Evolutionary conservation across 192 early-diverging fungal genomes (phyloP).

Genomic region (Backusella luteola): DNA sequence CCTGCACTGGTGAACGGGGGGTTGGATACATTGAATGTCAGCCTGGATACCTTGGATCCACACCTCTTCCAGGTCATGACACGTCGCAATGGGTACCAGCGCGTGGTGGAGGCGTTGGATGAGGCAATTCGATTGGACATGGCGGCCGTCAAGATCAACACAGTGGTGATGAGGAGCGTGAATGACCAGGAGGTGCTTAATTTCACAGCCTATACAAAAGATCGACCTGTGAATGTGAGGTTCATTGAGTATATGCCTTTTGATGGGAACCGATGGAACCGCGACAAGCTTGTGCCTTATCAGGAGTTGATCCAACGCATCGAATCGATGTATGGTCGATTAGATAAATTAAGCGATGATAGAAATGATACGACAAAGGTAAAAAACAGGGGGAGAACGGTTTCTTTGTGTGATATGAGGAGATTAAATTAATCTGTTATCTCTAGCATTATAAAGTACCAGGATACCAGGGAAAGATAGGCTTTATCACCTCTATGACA

Average conservation of each 20-base stretch:
- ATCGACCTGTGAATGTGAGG: constrained; percentile 72
- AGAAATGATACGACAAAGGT: constrained; percentile 86
- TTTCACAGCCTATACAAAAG: constrained; percentile 85
- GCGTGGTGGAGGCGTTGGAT: constrained; percentile 75
- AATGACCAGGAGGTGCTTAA: constrained; percentile 82
- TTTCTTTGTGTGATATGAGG: neutral
- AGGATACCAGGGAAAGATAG: constrained; percentile 85
- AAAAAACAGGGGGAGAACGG: neutral
- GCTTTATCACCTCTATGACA: constrained; percentile 99
- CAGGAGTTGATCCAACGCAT: constrained; percentile 70
- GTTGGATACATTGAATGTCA: constrained; percentile 87
- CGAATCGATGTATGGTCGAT: constrained; percentile 47
- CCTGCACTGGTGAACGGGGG: constrained; percentile 66
- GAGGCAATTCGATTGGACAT: constrained; percentile 65
- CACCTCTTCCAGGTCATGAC: constrained; percentile 90
- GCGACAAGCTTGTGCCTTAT: constrained; percentile 82
- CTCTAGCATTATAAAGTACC: constrained; percentile 65
- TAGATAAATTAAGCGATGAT: constrained; percentile 68
- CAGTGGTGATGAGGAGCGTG: constrained; percentile 85
- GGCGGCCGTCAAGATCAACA: constrained; percentile 85
- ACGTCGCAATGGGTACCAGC: constrained; percentile 72
- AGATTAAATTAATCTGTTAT: neutral
- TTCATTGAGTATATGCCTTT: constrained; percentile 99
- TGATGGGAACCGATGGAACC: constrained; percentile 92
- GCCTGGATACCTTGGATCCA: constrained; percentile 87